Percentiles rank a stretch among this genome's conserved stretches.
phyloP scores from a whole-genome alignment of 2,329 filamentous ascomycete species.

The Orbilia brochopaga region DNA sequence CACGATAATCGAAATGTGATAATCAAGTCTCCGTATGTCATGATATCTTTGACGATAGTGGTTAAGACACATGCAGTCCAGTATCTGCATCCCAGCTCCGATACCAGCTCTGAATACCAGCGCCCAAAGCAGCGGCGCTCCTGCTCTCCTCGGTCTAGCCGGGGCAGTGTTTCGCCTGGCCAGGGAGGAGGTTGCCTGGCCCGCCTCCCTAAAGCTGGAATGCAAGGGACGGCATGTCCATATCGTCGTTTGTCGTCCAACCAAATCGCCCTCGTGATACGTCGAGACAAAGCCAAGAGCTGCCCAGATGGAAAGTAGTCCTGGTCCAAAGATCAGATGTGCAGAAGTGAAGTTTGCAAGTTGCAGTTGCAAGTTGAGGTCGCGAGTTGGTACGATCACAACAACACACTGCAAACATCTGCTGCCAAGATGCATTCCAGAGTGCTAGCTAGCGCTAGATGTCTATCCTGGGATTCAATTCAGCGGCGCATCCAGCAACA shows the following conservation, averaged over 20 bases:
- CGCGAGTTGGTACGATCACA: too few relatives aligned
- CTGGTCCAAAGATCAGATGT: too few relatives aligned
- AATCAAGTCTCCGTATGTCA: conserved; percentile 43
- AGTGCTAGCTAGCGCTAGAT: too few relatives aligned
- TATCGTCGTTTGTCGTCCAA: conserved; percentile 21
- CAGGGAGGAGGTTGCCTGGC: conserved; percentile 26
- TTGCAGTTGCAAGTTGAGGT: too few relatives aligned
- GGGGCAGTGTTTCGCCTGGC: conserved; percentile 16
- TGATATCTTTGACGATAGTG: conserved; percentile 26
- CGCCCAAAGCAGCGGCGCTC: conserved; percentile 26
- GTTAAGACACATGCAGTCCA: conserved; percentile 12
- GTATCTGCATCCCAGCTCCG: conserved; percentile 7
- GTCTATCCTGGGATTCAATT: too few relatives aligned
- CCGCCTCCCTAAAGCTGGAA: conserved; percentile 17
- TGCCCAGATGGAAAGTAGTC: neutral
- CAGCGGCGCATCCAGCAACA: too few relatives aligned
- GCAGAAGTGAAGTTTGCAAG: too few relatives aligned
- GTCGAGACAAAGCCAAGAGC: conserved; percentile 4
- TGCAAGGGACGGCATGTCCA: conserved; percentile 31
- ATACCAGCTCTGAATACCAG: conserved; percentile 13
- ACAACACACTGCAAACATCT: too few relatives aligned
- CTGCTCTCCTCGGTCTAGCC: conserved; percentile 38
- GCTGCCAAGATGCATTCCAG: too few relatives aligned
- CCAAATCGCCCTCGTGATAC: conserved; percentile 32
- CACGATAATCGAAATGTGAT: conserved; percentile 17